These are phyloP conservation scores for Bacterosira constricta DNA, from an alignment of 108 stramenopile genomes.

Conservation along the genomic window DNA sequence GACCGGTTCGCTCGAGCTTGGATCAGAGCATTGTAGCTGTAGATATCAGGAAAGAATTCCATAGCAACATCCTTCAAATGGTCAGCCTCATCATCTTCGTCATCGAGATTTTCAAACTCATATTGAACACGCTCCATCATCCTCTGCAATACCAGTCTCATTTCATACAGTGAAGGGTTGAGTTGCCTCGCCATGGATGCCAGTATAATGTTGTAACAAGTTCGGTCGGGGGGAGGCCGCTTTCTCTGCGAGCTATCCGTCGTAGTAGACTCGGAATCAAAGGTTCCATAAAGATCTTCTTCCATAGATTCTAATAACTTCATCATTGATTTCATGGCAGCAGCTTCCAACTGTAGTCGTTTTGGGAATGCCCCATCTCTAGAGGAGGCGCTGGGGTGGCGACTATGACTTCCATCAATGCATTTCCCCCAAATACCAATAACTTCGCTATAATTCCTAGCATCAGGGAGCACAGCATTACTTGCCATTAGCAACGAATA, in stretches of 20 bases:
- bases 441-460: constrained; percentile 41
- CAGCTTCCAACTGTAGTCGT: constrained; percentile 27
- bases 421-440: constrained; percentile 29
- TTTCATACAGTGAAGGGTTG: constrained; percentile 46
- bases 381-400: neutral
- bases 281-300: constrained; percentile 32
- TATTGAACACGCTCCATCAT: constrained; percentile 47
- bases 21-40: constrained; percentile 47
- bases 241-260: constrained; percentile 1
- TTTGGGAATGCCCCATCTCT: constrained; percentile 19
- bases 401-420: constrained; percentile 18
- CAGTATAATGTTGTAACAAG: constrained; percentile 42
- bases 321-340: constrained; percentile 38
- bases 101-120: constrained; percentile 16
- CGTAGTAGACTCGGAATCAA: neutral
- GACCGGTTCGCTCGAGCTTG: constrained; percentile 44
- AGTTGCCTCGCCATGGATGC: constrained; percentile 39
- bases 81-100: neutral
- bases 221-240: constrained; percentile 36
- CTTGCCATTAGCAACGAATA: constrained; percentile 12
- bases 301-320: constrained; percentile 51
- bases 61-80: constrained; percentile 13
- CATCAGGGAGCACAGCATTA: constrained; percentile 33
- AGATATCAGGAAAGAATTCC: constrained; percentile 33
- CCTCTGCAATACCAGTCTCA: constrained; percentile 35